Evolutionary conservation across 2,329 filamentous ascomycete genomes (phyloP).

Genomic region (Colletotrichum sp.): DNA sequence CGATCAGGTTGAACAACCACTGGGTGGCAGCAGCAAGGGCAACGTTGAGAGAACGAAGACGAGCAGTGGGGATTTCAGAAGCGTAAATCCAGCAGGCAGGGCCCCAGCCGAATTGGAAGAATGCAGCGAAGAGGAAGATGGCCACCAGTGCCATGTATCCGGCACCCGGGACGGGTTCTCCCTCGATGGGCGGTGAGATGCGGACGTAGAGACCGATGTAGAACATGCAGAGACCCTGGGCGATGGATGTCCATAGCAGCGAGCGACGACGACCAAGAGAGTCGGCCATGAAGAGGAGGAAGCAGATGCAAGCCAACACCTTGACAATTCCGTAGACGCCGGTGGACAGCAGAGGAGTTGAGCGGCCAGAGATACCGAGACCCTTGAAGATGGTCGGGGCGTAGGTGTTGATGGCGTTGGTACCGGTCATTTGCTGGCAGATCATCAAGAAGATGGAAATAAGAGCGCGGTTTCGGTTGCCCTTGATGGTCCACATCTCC

Average conservation of each 20-base stretch:
- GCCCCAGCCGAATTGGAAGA: slow-evolving; percentile 48
- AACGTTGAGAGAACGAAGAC: slow-evolving; percentile 68
- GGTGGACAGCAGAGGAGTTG: slow-evolving; percentile 62
- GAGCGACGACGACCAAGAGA: slow-evolving; percentile 61
- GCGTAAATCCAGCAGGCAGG: slow-evolving; percentile 65
- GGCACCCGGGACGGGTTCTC: slow-evolving; percentile 56
- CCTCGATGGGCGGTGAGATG: slow-evolving; percentile 55
- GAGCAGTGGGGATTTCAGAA: slow-evolving; percentile 66
- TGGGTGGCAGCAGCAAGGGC: slow-evolving; percentile 69
- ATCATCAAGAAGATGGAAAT: slow-evolving; percentile 62
- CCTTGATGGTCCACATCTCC: slow-evolving; percentile 63
- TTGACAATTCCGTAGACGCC: slow-evolving; percentile 70
- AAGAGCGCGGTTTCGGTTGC: slow-evolving; percentile 62
- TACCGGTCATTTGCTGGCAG: slow-evolving; percentile 70
- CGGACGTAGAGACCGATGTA: slow-evolving; percentile 71
- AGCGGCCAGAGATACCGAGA: slow-evolving; percentile 46
- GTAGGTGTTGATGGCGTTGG: slow-evolving; percentile 41
- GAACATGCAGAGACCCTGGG: slow-evolving; percentile 65
- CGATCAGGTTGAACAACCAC: slow-evolving; percentile 74
- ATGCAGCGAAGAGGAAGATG: slow-evolving; percentile 66
- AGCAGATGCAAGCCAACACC: slow-evolving; percentile 60
- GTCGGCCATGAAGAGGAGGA: slow-evolving; percentile 66
- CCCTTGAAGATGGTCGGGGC: slow-evolving; percentile 37
- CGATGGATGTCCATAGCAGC: slow-evolving; percentile 66
- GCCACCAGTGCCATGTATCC: slow-evolving; percentile 70